Base-by-base conservation (phyloP, 2,329 filamentous ascomycete genomes). In the Calonectria leucothoes region DNA sequence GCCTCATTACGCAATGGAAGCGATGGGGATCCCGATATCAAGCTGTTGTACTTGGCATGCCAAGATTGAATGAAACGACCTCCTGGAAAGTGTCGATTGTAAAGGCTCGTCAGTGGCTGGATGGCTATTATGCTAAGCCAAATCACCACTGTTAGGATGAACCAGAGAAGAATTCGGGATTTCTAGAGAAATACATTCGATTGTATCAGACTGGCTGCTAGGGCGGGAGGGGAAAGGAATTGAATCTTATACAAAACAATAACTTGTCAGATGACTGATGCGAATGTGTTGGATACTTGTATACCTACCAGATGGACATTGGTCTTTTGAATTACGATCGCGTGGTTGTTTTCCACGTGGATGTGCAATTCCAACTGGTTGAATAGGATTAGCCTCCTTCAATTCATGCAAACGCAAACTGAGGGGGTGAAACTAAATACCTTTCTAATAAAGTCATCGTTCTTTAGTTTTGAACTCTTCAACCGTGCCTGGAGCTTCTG, bases 151-250 rank as follows among this genome's bases (percentile, higher is more conserved):
- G 57, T 55, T 6, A 65, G 35, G 5, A 48, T 20, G 2, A 67
- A 8, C 69, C 69, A 71, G 3, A 63, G 52, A 14, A 52, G 20
- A 12, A 71, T 67, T 1, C 69, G 52, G 11, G 69, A 66, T 3
- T 14, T 49, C 69, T 63, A 71, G 11, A 63, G 69, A 0, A 71
- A 52, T 11, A 67, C 69, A 4, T 27, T 7, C 2, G 63, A 52
- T 14, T 71, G 69, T 39, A 71, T 71, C 29, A 71, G 37, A 14
- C 12, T 29, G 25, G 69, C 51, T 20, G 57, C 45, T 8, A 70
- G 12, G 12, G 67, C 67, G 20, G 67, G 67, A 6, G 67, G 57
- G 1, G 69, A 67, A 10, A 66, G 42, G 17, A 67, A 20, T 35
- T 70, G 57, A 6, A 70, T 64, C 67, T 61, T 11, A 15, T 11